Percentiles rank a stretch among this genome's conserved stretches.
Conservation (phyloP, 140 eudicot species). For the Oenanthe javanica region DNA sequence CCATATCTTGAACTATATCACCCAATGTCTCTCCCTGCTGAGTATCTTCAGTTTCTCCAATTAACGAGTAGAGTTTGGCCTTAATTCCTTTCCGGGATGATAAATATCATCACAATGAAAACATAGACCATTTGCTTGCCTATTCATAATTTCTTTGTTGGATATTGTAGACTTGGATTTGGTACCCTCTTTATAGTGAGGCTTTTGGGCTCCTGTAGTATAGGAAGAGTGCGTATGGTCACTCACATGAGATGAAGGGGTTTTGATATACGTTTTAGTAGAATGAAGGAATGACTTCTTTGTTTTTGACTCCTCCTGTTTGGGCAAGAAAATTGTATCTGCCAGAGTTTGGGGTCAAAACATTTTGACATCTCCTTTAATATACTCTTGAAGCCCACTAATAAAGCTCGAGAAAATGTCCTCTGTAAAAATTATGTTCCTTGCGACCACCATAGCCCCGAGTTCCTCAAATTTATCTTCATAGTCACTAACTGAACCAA, state of each 20-base stretch:
- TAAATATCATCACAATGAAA: not conserved
- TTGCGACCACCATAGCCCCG: too few species aligned
- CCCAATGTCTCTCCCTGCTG: fast-evolving
- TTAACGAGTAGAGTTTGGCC: not conserved
- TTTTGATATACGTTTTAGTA: fast-evolving
- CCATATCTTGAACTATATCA: not conserved
- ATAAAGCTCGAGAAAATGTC: too few species aligned
- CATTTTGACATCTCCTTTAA: not conserved
- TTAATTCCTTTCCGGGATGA: not conserved
- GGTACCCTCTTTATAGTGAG: too few species aligned
- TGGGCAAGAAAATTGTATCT: not conserved
- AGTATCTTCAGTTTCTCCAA: not conserved
- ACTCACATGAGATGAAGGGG: not conserved
- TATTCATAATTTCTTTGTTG: too few species aligned
- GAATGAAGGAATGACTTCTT: fast-evolving
- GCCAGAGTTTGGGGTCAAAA: not conserved
- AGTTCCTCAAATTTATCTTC: not conserved
- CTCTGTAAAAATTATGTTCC: too few species aligned
- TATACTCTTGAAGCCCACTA: too few species aligned
- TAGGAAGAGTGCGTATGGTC: not conserved
- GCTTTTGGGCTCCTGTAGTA: too few species aligned
- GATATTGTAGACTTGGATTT: not conserved
- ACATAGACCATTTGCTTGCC: not conserved
- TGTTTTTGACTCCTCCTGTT: not conserved
- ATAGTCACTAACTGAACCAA: not conserved